phyloP scores from a whole-genome alignment of 1,139 yeast species.

The Debaryomyces subglobosus region DNA sequence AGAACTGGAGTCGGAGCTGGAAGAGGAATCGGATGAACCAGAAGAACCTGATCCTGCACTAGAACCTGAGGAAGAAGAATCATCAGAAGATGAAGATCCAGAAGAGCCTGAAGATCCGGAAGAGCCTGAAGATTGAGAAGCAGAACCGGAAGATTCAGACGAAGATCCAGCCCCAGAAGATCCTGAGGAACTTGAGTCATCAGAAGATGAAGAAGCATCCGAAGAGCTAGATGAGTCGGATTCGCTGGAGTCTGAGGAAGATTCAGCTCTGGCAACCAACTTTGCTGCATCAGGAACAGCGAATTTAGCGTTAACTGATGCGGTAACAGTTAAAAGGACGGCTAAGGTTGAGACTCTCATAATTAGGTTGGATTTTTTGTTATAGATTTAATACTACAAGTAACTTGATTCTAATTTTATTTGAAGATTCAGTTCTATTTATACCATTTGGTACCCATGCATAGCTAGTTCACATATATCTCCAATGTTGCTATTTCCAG shows the following conservation, averaged over 20 bases:
- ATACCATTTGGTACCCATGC: not conserved
- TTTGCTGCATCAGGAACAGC: constrained; percentile 7
- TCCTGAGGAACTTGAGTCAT: not conserved
- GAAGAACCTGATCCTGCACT: constrained; percentile 14
- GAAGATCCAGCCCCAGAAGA: constrained; percentile 15
- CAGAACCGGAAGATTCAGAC: constrained; percentile 1
- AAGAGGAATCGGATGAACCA: constrained; percentile 4
- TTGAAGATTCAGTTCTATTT: not conserved
- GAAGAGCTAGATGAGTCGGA: constrained; percentile 7
- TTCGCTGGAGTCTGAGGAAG: constrained; percentile 12
- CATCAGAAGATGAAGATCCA: constrained; percentile 11
- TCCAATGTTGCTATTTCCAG: not conserved
- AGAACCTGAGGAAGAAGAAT: constrained; percentile 11
- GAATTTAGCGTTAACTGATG: constrained; percentile 11
- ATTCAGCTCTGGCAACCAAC: constrained; percentile 13
- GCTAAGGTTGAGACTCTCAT: constrained; percentile 12
- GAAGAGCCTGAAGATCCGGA: constrained; percentile 11
- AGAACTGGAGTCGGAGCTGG: constrained; percentile 9
- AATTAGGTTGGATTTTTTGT: not conserved
- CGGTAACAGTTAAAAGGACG: constrained; percentile 8
- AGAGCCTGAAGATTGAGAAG: constrained; percentile 3
- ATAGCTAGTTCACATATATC: not conserved
- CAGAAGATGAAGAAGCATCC: constrained; percentile 7
- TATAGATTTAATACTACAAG: not conserved
- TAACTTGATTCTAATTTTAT: not conserved